Evolutionary conservation across 208 protist species (phyloP).

Genomic region (Acanthamoeba sp.): DNA sequence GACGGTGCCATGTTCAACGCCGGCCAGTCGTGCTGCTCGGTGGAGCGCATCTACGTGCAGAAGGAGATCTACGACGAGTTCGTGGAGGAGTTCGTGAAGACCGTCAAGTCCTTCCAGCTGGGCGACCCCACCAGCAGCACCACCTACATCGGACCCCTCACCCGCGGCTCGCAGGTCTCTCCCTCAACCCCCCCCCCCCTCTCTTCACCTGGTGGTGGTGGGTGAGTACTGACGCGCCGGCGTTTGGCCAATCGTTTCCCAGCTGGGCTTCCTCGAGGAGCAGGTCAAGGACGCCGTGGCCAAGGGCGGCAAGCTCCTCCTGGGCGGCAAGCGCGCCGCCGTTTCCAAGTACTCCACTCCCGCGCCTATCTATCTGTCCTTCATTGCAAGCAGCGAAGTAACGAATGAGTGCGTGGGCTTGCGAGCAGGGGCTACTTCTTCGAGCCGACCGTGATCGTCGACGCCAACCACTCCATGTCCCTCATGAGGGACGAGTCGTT

Average conservation of each 20-base stretch:
- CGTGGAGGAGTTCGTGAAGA: conserved; percentile 57
- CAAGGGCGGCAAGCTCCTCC: conserved; percentile 76
- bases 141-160: conserved; percentile 82
- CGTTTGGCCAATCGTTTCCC: background rate
- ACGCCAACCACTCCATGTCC: conserved; percentile 78
- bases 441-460: conserved; percentile 76
- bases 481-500: conserved; percentile 80
- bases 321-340: conserved; percentile 75
- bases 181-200: background rate
- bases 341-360: background rate
- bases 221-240: background rate
- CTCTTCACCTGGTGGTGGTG: background rate
- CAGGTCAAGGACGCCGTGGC: conserved; percentile 71
- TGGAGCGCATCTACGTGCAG: conserved; percentile 84
- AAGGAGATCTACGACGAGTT: conserved; percentile 77
- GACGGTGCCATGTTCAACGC: conserved; percentile 84
- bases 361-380: background rate
- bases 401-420: background rate
- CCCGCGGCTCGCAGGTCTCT: conserved; percentile 28
- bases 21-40: conserved; percentile 83
- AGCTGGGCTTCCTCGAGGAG: conserved; percentile 61
- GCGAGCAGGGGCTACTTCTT: conserved; percentile 78
- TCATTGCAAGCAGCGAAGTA: background rate
- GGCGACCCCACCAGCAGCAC: conserved; percentile 74
- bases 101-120: conserved; percentile 71